These are phyloP conservation scores for Ramichloridium luteum DNA, from an alignment of 2,329 filamentous ascomycete species.

Conservation along the genomic window DNA sequence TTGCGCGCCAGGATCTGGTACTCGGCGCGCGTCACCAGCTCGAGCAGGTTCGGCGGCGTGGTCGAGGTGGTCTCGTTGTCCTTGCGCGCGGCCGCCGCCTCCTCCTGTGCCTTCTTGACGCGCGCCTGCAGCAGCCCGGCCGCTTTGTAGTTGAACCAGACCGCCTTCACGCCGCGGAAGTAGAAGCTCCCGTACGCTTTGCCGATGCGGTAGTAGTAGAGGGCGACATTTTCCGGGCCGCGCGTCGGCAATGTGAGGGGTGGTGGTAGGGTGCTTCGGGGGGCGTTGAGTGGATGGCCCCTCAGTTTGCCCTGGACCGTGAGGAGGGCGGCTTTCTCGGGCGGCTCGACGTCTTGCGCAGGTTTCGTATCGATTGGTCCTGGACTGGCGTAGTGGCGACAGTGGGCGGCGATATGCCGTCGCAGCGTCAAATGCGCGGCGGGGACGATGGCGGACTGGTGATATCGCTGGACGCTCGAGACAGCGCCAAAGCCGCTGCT, in stretches of 20 bases:
- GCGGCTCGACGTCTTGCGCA: constrained; percentile 5
- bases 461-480: constrained; percentile 13
- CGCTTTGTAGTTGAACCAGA: constrained; percentile 52
- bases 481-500: constrained; percentile 20
- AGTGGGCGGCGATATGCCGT: not conserved
- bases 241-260: constrained; percentile 51
- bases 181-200: constrained; percentile 76
- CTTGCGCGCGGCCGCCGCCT: not conserved
- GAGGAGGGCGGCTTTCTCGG: constrained; percentile 12
- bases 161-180: constrained; percentile 67
- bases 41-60: constrained; percentile 3
- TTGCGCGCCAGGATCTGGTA: constrained; percentile 60
- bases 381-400: constrained; percentile 7
- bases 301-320: constrained; percentile 18
- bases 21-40: constrained; percentile 47
- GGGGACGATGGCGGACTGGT: constrained; percentile 4
- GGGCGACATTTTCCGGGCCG: constrained; percentile 33
- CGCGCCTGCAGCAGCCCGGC: constrained; percentile 36
- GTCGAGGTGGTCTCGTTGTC: constrained; percentile 1
- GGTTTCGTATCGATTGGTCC: not conserved
- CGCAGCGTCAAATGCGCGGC: constrained; percentile 1
- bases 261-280: constrained; percentile 59
- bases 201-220: constrained; percentile 51
- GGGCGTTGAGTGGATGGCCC: constrained; percentile 50
- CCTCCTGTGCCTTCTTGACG: constrained; percentile 21